Base-by-base conservation (phyloP, 1,139 yeast species). In the Kurtzmaniella quercitrusa region DNA sequence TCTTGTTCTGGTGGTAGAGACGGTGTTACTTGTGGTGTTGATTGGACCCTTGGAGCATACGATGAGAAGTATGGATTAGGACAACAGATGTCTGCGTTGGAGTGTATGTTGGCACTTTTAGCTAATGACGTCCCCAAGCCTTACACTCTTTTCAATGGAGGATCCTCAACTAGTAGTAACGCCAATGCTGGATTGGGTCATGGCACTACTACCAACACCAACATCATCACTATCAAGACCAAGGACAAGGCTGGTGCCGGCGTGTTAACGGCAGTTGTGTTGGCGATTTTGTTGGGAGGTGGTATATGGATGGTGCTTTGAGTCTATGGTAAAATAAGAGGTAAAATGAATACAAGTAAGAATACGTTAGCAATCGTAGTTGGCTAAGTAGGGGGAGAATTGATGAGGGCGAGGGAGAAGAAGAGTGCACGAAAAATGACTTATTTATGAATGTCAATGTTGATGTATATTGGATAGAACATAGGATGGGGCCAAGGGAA, bases 51-150 rank as follows among this genome's bases (percentile, higher is more conserved):
- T 34, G 65, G 62, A 31, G 65, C 71, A 9, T 82, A 85, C 80
- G 94, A 86, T 63, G 82, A 79, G 3, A 55, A 58, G 37, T 85
- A 74, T 57, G 94, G 95, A 5, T 66, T 87, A 18, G 95, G 95
- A 34, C 93, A 87, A 60, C 91, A 87, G 59, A 79, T 84, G 75
- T 69, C 77, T 44, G 91, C 95, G 0, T 66, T 87, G 47, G 95
- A 85, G 55, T 77, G 78, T n/a, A 74, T 87, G 42, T 54, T 63
- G 43, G 60, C 71, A 29, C 59, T 70, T n/a, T 27, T 41, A 12
- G 57, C 41, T 51, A 50, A 37, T 10, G 56, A 60, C 12, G 53
- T 58, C 29, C 25, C 15, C 10, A 56, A 63, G 9, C 75, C 75
- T 10, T 61, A 62, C 40, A 61, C 73, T n/a, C 65, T 66, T 19